Evolutionary conservation across 2,329 filamentous ascomycete genomes (phyloP).

Genomic region (Aspergillus neoniger): DNA sequence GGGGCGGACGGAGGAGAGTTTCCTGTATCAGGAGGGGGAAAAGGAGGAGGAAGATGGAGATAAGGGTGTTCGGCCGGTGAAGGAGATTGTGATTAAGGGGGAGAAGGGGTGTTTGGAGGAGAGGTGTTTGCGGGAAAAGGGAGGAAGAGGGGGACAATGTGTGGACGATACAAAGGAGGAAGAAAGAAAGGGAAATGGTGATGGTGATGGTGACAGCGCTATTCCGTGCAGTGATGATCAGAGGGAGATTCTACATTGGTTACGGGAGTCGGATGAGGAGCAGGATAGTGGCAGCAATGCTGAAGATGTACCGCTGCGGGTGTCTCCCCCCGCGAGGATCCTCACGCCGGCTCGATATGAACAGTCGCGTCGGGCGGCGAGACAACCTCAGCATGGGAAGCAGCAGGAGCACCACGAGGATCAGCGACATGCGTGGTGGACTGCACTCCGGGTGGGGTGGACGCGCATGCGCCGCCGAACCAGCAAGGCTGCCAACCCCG

Average conservation of each 20-base stretch:
- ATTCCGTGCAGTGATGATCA: neutral
- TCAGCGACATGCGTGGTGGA: neutral
- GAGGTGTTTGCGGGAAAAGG: neutral
- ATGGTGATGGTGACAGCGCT: neutral
- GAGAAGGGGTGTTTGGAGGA: neutral
- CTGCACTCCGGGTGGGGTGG: slow-evolving; percentile 13
- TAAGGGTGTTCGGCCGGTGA: too few relatives aligned
- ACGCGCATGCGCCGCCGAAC: slow-evolving; percentile 6
- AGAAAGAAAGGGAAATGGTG: neutral
- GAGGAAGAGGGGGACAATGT: neutral
- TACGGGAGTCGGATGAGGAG: neutral
- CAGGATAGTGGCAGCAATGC: neutral
- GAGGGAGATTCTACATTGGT: neutral
- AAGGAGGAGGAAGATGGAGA: too few relatives aligned
- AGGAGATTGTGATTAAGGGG: neutral
- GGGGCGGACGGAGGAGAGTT: slow-evolving; percentile 1
- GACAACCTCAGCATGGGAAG: neutral
- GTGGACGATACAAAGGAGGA: neutral
- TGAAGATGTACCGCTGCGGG: neutral
- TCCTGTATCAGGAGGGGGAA: neutral
- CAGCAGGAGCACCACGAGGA: neutral
- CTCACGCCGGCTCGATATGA: slow-evolving; percentile 18
- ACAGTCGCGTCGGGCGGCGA: slow-evolving; percentile 8
- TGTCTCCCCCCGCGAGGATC: slow-evolving; percentile 18
- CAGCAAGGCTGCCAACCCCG: neutral